phyloP scores from a whole-genome alignment of 371 early-diverging fungal species.

The Vairimorpha necatrix region DNA sequence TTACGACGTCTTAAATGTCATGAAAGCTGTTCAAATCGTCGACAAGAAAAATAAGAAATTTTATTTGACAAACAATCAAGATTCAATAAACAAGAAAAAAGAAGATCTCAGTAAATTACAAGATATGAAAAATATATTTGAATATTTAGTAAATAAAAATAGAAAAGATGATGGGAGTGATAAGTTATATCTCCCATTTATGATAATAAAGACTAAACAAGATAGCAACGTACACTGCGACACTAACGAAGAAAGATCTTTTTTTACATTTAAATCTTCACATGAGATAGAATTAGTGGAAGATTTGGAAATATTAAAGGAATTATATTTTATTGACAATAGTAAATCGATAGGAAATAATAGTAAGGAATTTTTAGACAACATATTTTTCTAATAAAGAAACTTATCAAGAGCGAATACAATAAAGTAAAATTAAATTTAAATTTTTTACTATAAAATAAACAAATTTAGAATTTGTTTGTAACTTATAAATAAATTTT shows the following conservation, averaged over 20 bases:
- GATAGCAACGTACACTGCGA: constrained; percentile 51
- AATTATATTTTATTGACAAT: constrained; percentile 21
- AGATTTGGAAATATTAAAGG: constrained; percentile 55
- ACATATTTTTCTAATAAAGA: neutral
- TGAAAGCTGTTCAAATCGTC: constrained; percentile 57
- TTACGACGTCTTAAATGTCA: constrained; percentile 60
- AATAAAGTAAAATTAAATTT: neutral
- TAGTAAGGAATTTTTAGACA: neutral
- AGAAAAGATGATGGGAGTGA: neutral
- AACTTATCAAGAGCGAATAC: neutral
- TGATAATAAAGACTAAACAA: constrained; percentile 48
- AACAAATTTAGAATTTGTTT: too few species aligned
- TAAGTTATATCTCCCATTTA: constrained; percentile 54
- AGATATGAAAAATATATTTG: constrained; percentile 51
- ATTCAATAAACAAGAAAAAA: constrained; percentile 35
- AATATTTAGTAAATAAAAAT: constrained; percentile 45
- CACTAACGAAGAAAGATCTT: constrained; percentile 58
- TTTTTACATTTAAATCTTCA: constrained; percentile 49
- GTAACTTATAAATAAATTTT: too few species aligned
- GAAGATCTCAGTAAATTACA: constrained; percentile 42
- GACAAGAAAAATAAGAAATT: constrained; percentile 45
- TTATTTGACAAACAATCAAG: constrained; percentile 22
- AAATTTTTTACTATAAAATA: too few species aligned
- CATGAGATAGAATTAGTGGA: constrained; percentile 49
- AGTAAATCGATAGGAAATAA: neutral